Evolutionary conservation across 139 green algal species (phyloP), one percentile per base, ranked within the genome.

Genomic region (Coelastrella sp.): DNA sequence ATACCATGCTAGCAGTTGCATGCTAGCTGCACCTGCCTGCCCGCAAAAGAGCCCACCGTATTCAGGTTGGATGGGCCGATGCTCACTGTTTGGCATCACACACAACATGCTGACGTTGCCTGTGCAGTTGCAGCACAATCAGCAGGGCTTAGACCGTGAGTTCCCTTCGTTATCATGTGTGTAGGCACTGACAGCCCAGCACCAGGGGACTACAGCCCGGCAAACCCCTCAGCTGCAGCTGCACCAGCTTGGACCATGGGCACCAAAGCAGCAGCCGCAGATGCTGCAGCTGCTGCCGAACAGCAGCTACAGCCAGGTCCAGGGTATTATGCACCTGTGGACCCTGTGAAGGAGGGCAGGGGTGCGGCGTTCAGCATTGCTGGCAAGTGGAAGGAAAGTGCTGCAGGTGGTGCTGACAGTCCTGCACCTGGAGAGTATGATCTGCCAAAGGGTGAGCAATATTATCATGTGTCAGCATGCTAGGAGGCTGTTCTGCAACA

Each of bases 221-320:
- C 60, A 4, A 22, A 75, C 5, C 59, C 80, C 13, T 68, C 80
- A 86, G 80, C 80, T 23, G 59, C 60, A 32, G 80, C 80, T 73
- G 80, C 80, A 14, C 80, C 80, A 59, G 80, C 80, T 16, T 86
- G 80, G 80, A 86, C 80, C 7, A 86, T 86, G 32, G 80, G 57
- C n/a, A 23, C 59, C 23, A 86, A 65, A 60, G 16, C 74, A 80
- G 23, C 74, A 80, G 19, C 59, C 73, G 7, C 80, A 32, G 80
- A 85, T 23, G 16, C 75, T 3, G 47, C 77, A 83, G 80, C 61
- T 32, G 20, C 58, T 16, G 22, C 58, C 22, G 74, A 80, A 13
- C 74, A 80, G n/a, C 20, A 59, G 60, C 59, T 86, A n/a, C 80
- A 74, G 20, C 80, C 80, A 23, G 60, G 80, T 20, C 80, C 80